Conservation (phyloP, 352 stramenopile species). For the Poterioochromonas sp. region DNA sequence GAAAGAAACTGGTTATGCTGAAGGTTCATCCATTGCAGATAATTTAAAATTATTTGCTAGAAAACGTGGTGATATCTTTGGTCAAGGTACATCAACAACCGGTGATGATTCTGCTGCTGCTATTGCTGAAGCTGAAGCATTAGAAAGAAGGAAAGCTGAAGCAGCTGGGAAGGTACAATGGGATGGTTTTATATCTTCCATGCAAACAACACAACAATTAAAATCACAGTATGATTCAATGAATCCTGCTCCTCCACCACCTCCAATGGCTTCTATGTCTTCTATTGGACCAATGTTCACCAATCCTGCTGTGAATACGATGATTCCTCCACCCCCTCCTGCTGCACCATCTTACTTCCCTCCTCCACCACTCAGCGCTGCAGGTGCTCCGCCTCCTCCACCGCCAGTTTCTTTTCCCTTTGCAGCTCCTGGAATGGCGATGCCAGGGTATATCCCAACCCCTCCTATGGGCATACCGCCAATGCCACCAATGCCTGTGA, state of each 20-base stretch:
- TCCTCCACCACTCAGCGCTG: too few relatives aligned
- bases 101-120: conserved; percentile 54
- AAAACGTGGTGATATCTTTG: conserved; percentile 83
- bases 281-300: too few relatives aligned
- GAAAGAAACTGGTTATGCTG: conserved; percentile 86
- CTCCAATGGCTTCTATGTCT: neutral
- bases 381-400: too few relatives aligned
- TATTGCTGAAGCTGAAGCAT: conserved; percentile 37
- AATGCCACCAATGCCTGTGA: neutral
- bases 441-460: too few relatives aligned
- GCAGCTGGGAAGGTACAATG: conserved; percentile 29
- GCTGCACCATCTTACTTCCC: too few relatives aligned
- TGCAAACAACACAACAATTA: neutral
- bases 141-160: conserved; percentile 43
- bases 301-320: too few relatives aligned
- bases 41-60: conserved; percentile 82
- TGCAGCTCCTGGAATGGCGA: neutral
- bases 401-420: neutral
- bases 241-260: neutral
- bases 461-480: neutral
- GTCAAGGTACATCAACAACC: conserved; percentile 69
- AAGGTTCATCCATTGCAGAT: conserved; percentile 81
- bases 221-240: neutral
- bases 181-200: neutral
- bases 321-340: too few relatives aligned